Evolutionary conservation across 257 asterid genomes (phyloP), one percentile per base, ranked within the genome.

Genomic region (Forsythia viridissima): DNA sequence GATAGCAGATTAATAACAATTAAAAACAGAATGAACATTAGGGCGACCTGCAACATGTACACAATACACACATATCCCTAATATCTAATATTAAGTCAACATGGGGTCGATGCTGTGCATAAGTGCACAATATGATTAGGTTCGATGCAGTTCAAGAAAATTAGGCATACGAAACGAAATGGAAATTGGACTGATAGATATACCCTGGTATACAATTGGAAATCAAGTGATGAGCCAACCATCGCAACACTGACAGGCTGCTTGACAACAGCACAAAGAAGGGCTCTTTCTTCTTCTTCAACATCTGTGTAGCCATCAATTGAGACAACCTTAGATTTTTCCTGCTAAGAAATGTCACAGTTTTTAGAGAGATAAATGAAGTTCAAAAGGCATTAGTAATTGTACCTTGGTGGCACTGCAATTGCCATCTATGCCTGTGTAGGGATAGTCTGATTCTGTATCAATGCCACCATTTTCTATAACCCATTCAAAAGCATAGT

Each of bases 181-280:
- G n/a, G n/a, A 18, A 40, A 40, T 18, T 40, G 20, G 20, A 37
- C 5, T 30, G n/a, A 21, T 30, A 16, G 37, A 72, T 77, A 42
- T 77, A 85, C 89, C 82, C 82, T 85, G 1, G 71, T 61, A 46
- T 86, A 86, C 3, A 86, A 82, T 59, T 86, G 89, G 72, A 86
- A 80, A 78, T 83, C 87, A 11, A 68, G 48, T 9, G 84, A 39
- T 43, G 86, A 80, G 48, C 82, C 89, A 15, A 70, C 71, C 1
- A 83, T 83, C 52, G 82, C 82, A 24, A 81, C 87, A 44, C 89
- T 80, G 48, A 86, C 44, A 37, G 84, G 89, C 46, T 86, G 85
- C 24, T 81, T 46, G 55, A 48, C 79, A 72, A 83, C 79, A 76
- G 84, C 89, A 76, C 87, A 83, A 13, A 86, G 68, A 52, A 83